Percentiles rank a stretch among this genome's conserved stretches.
Evolutionary conservation across 805 yeast genomes (phyloP).

Genomic region (Kazachstania psychrophila): DNA sequence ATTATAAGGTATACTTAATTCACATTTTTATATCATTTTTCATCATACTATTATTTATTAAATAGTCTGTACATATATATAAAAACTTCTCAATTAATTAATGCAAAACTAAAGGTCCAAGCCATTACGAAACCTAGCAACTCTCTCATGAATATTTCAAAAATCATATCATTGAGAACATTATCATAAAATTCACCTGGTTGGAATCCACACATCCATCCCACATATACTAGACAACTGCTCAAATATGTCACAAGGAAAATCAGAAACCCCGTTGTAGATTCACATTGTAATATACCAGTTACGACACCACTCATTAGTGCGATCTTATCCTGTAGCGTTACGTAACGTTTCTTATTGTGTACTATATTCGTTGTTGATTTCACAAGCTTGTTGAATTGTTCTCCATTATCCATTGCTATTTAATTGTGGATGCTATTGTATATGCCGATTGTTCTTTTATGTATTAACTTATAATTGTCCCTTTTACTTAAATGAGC

Average conservation of each 20-base stretch:
- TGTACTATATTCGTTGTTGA: slow-evolving; percentile 13
- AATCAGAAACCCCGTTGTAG: slow-evolving; percentile 39
- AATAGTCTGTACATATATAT: no score
- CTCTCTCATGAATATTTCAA: slow-evolving; percentile 39
- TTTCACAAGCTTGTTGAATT: slow-evolving; percentile 9
- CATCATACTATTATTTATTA: no score
- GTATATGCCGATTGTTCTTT: not conserved
- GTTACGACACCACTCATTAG: slow-evolving; percentile 44
- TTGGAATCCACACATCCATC: slow-evolving; percentile 28
- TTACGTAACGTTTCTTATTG: slow-evolving; percentile 21
- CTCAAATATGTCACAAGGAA: slow-evolving; percentile 32
- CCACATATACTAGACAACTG: slow-evolving; percentile 28
- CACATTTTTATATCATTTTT: not conserved
- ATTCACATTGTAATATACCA: slow-evolving; percentile 45
- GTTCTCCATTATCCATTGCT: slow-evolving; percentile 4
- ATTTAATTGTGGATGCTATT: not conserved
- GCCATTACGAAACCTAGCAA: slow-evolving; percentile 46
- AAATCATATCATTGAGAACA: slow-evolving; percentile 34
- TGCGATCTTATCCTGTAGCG: slow-evolving; percentile 39
- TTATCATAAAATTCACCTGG: slow-evolving; percentile 34
- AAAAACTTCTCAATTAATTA: slow-evolving; percentile 35
- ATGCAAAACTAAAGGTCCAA: slow-evolving; percentile 48
- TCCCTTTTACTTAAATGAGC: not conserved
- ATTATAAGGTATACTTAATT: no score
- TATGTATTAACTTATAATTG: not conserved